Evolutionary conservation across 2,329 filamentous ascomycete genomes (phyloP), one percentile per base, ranked within the genome.

Genomic region (Xylariales sp.): DNA sequence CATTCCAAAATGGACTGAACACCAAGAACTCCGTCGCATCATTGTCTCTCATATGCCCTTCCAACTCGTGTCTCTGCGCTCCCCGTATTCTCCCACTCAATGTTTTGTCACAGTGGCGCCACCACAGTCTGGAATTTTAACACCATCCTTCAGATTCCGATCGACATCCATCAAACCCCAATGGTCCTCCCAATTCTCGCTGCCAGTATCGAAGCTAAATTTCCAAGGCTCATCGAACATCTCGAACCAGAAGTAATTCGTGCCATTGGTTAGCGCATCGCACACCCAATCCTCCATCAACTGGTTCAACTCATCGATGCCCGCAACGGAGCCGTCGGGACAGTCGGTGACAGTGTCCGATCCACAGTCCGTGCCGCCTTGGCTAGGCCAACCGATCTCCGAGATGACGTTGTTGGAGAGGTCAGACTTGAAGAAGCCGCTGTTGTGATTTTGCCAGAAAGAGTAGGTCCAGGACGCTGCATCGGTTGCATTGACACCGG

Each of bases 141-240:
- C 65, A 1, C 90, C 90, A 1, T 74, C 56, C 66, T 97, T 97
- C 52, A 97, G 68, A 25, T 90, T 88, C 43, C 91, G 80, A 55
- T 88, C 75, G 3, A 88, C 76, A 53, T 94, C 88, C 80, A 97
- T 82, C 11, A 97, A 67, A 8, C 93, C 91, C 91, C 91, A 96
- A 61, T 95, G 86, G 60, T 95, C 88, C 68, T 97, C 91, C 90
- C 90, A 96, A 39, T 86, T 74, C 67, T 91, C 72, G 29, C 73
- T 69, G 43, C 64, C 64, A 4, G 69, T 70, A 61, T 96, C 84
- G 66, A 82, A 95, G 14, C 63, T 57, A 42, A 84, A 70, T 69
- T 97, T 96, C 91, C 91, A 97, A 3, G 89, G 89, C 71, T 97
- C 91, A 59, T 97, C 91, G 60, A 96, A 97, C 8, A 89, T 88